Conservation (phyloP, 1,284 basidiomycete genomes). For the Irpex rosettiformis region DNA sequence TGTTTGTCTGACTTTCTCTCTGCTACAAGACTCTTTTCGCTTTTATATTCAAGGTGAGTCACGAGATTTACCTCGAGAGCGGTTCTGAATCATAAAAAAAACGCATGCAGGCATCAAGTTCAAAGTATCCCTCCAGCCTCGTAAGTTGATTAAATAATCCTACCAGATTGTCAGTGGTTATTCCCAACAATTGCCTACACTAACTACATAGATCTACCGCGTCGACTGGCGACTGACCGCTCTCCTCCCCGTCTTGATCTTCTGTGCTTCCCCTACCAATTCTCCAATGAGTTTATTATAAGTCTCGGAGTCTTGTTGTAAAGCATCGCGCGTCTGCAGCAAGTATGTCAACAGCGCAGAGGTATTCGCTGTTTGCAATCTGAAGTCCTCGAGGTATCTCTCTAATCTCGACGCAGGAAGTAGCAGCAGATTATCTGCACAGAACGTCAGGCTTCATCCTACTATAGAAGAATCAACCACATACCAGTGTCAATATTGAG, state of each 20-base stretch:
- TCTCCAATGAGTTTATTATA: slow-evolving; percentile 82
- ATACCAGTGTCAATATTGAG: slow-evolving; percentile 69
- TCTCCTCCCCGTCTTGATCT: slow-evolving; percentile 61
- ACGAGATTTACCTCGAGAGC: too few species aligned
- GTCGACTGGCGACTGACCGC: slow-evolving; percentile 43
- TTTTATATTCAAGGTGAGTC: too few species aligned
- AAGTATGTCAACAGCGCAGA: slow-evolving; percentile 76
- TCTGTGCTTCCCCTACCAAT: slow-evolving; percentile 79
- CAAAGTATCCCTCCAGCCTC: neutral
- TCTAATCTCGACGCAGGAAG: slow-evolving; percentile 67
- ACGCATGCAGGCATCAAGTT: too few species aligned
- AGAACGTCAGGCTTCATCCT: slow-evolving; percentile 6
- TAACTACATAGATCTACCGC: slow-evolving; percentile 41
- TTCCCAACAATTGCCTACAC: too few species aligned
- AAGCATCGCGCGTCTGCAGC: slow-evolving; percentile 77
- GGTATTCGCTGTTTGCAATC: slow-evolving; percentile 65
- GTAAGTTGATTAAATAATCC: neutral
- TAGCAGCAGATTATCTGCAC: slow-evolving; percentile 65
- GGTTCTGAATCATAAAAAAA: too few species aligned
- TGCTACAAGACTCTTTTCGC: too few species aligned
- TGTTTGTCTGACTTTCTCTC: too few species aligned
- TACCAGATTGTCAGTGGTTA: too few species aligned
- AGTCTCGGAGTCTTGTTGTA: slow-evolving; percentile 85
- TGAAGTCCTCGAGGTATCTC: slow-evolving; percentile 62
- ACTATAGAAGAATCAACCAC: slow-evolving; percentile 17